Base-by-base conservation (phyloP, 805 yeast species). In the Priceomyces fermenticarens region DNA sequence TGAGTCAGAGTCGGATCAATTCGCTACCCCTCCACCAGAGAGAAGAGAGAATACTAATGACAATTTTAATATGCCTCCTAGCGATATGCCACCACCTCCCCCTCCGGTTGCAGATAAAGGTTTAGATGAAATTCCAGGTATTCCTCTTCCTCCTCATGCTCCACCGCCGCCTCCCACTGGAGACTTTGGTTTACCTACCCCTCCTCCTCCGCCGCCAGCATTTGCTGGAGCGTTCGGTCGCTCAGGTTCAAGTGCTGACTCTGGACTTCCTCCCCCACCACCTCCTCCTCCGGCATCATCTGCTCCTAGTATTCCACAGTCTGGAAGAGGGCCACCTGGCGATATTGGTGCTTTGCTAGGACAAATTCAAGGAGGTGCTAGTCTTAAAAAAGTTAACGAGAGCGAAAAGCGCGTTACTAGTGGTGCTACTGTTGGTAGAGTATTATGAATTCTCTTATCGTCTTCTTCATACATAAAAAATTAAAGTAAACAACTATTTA, bases 331-430 rank as follows among this genome's bases (percentile, higher is more conserved):
- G 2, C 50, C 63, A 9, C 47, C 59, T 4, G 62, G 61, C 16
- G 63, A 70, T 32, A 57, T 82, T 17, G 53, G 67, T 32, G 80
- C 81, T 1, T 62, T 78, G 39, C 63, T 82, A 39, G 81, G 82
- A 3, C 81, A 81, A 54, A 81, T 81, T 39, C 64, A 66, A 9
- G 63, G 73, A 0, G 88, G 88, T 3, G 68, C 60, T 30, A 38
- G 68, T 2, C 68, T 81, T 54, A 73, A 65, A 44, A 78, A 67
- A 49, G 85, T 81, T 3, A 66, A 67, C 39, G 75, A 74, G 3
- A 57, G 62, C 26, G 70, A 76, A 41, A 71, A 75, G 50, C 70
- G 69, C 32, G 64, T 75, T 35, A 63, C 72, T 10, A 72, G 68
- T 34, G 71, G 75, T 10, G 68, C 72, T 10, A 53, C 58, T 7